Evolutionary conservation across 176 grass and related monocot genomes (phyloP).

Genomic region (Raddia distichophylla): DNA sequence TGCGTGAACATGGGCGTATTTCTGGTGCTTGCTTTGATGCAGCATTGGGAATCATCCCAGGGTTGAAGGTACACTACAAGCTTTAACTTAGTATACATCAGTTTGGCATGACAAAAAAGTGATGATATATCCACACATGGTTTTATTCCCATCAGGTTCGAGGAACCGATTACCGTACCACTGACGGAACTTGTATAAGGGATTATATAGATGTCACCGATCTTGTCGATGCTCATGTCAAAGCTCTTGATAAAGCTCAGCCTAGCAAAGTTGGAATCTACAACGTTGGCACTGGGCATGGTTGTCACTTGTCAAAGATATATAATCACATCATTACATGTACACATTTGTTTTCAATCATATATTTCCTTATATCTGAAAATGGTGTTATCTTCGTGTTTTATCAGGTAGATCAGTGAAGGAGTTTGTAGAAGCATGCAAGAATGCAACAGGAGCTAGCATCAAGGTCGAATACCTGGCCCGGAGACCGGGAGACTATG

Average conservation of each 20-base stretch:
- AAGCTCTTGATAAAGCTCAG: conserved; percentile 83
- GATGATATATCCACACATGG: not conserved
- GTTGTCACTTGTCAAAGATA: conserved; percentile 58
- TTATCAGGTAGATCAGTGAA: conserved; percentile 93
- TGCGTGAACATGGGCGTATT: conserved; percentile 89
- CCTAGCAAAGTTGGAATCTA: conserved; percentile 92
- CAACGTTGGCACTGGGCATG: conserved; percentile 92
- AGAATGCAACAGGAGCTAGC: conserved; percentile 70
- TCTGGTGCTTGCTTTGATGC: conserved; percentile 93
- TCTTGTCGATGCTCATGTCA: conserved; percentile 98
- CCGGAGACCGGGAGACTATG: conserved; percentile 87
- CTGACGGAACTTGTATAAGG: conserved; percentile 86
- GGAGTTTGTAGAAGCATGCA: conserved; percentile 94
- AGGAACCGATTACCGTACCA: conserved; percentile 70
- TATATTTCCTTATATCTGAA: conserved; percentile 33
- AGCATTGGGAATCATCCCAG: conserved; percentile 71
- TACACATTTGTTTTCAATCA: not conserved
- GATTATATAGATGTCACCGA: conserved; percentile 99
- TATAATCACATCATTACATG: not conserved
- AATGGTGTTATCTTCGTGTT: conserved; percentile 25
- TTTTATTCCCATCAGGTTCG: conserved; percentile 54
- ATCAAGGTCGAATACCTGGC: conserved; percentile 75
- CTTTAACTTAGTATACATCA: not conserved
- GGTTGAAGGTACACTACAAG: conserved; percentile 62
- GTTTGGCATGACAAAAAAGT: conserved; percentile 19